These are phyloP conservation scores for Spinacia oleracea DNA, from an alignment of 179 eudicot species.

Conservation along the genomic window DNA sequence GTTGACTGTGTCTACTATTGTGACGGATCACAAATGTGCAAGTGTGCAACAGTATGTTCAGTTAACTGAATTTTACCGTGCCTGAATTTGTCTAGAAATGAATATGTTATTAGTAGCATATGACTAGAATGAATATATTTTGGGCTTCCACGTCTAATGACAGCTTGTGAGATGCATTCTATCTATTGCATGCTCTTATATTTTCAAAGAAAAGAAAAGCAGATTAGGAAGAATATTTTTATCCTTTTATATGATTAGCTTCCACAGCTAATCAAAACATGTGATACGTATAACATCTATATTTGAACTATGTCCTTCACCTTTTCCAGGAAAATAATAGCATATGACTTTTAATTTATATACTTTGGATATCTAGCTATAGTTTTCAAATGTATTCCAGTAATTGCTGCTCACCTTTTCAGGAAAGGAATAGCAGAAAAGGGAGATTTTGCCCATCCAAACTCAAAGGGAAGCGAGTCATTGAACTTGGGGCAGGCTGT, in stretches of 20 bases:
- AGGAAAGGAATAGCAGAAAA: slow-evolving; percentile 88
- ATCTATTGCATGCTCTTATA: not conserved
- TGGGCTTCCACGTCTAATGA: slow-evolving; percentile 7
- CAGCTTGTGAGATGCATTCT: slow-evolving; percentile 10
- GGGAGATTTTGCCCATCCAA: slow-evolving; percentile 86
- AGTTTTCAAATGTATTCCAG: not conserved
- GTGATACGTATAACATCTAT: not conserved
- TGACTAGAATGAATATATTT: not conserved
- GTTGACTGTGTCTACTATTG: not conserved
- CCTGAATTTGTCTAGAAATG: not conserved
- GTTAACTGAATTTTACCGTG: not conserved
- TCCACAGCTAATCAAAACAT: not conserved
- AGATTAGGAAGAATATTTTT: not conserved
- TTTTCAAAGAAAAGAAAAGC: not conserved
- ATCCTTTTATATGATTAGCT: not conserved
- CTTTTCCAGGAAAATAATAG: not conserved
- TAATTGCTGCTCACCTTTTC: slow-evolving; percentile 1
- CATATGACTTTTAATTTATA: not conserved
- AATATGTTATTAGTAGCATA: not conserved
- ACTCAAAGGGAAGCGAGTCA: slow-evolving; percentile 80
- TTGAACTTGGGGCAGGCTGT: slow-evolving; percentile 98
- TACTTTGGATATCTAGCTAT: not conserved
- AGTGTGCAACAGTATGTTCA: not conserved
- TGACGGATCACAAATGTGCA: not conserved
- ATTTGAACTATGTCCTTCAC: not conserved